Evolutionary conservation across 75 land plant genomes (phyloP).

Genomic region (Cryptomeria japonica): DNA sequence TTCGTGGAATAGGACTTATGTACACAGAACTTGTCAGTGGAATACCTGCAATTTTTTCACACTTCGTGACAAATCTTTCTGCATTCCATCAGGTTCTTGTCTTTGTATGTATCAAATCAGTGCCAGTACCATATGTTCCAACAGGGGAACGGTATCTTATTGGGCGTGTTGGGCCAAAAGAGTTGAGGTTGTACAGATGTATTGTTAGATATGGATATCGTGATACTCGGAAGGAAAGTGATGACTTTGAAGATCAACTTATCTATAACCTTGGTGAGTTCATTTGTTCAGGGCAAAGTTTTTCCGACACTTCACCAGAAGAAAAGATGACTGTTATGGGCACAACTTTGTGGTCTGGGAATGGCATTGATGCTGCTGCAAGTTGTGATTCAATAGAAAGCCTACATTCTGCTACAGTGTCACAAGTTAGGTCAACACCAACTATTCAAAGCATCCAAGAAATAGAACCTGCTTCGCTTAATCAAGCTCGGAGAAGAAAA

Average conservation of each 20-base stretch:
- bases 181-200: slow-evolving; percentile 45
- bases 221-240: slow-evolving; percentile 36
- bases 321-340: slow-evolving; percentile 59
- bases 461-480: slow-evolving; percentile 43
- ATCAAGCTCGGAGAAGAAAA: slow-evolving; percentile 16
- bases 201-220: slow-evolving; percentile 63
- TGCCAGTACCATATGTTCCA: slow-evolving; percentile 54
- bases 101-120: slow-evolving; percentile 48
- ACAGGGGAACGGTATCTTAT: slow-evolving; percentile 49
- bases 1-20: slow-evolving; percentile 67
- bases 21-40: slow-evolving; percentile 69
- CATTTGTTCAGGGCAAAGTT: slow-evolving; percentile 22
- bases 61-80: slow-evolving; percentile 74
- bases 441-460: slow-evolving; percentile 20
- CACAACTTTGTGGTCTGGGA: slow-evolving; percentile 17
- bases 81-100: slow-evolving; percentile 67
- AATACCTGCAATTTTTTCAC: slow-evolving; percentile 74
- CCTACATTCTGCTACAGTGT: slow-evolving; percentile 10
- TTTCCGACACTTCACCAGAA: neutral
- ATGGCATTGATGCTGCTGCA: neutral
- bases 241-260: slow-evolving; percentile 32
- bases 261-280: slow-evolving; percentile 35
- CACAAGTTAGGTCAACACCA: slow-evolving; percentile 12
- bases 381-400: slow-evolving; percentile 17
- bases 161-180: slow-evolving; percentile 44